Conservation (phyloP, 306 rosid species). For the Fagus crenata region DNA sequence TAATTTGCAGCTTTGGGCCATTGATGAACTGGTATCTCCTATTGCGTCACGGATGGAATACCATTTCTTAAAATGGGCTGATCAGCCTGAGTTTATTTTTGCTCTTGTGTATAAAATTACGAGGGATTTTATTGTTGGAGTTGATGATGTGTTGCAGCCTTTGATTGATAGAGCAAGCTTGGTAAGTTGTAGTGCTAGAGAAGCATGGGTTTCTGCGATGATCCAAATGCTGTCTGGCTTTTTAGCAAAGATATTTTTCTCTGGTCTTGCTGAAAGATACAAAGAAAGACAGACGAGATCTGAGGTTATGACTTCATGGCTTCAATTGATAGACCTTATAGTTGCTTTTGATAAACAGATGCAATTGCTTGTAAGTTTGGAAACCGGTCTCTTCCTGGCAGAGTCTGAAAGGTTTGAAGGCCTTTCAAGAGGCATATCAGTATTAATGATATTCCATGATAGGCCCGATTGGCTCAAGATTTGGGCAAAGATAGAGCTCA, state of each 20-base stretch:
- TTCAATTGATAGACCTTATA: slow-evolving; percentile 60
- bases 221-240: slow-evolving; percentile 62
- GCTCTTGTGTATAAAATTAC: slow-evolving; percentile 62
- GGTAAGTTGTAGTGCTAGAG: slow-evolving; percentile 68
- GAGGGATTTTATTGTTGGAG: slow-evolving; percentile 55
- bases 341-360: slow-evolving; percentile 59
- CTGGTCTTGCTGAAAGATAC: slow-evolving; percentile 57
- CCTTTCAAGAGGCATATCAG: slow-evolving; percentile 47
- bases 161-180: slow-evolving; percentile 70
- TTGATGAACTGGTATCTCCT: slow-evolving; percentile 72
- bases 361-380: slow-evolving; percentile 56
- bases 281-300: slow-evolving; percentile 40
- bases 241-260: slow-evolving; percentile 51
- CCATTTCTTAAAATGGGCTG: slow-evolving; percentile 67
- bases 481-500: slow-evolving; percentile 79
- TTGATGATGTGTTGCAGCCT: slow-evolving; percentile 81
- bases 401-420: slow-evolving; percentile 52
- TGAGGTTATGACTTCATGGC: slow-evolving; percentile 60
- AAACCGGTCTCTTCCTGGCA: slow-evolving; percentile 38
- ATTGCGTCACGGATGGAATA: slow-evolving; percentile 70
- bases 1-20: slow-evolving; percentile 63
- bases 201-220: slow-evolving; percentile 77
- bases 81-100: slow-evolving; percentile 71
- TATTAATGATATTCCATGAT: slow-evolving; percentile 52
- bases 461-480: slow-evolving; percentile 71